Evolutionary conservation across 1,284 basidiomycete genomes (phyloP).

Genomic region (Apiotrichum gracile): DNA sequence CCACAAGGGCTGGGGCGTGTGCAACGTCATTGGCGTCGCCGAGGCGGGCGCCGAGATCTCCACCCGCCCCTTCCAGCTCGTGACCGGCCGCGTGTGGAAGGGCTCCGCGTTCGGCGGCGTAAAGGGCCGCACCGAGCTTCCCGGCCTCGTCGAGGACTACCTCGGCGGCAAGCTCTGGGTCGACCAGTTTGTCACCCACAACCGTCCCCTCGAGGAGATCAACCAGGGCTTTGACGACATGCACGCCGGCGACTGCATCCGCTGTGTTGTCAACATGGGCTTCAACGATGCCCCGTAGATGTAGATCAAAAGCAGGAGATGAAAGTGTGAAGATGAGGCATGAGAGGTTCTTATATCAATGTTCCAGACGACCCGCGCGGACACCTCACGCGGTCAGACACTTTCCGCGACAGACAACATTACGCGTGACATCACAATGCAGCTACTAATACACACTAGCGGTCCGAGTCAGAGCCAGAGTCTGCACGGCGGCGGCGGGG

Average conservation of each 20-base stretch:
- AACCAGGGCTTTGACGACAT: slow-evolving; percentile 89
- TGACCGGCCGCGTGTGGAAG: slow-evolving; percentile 90
- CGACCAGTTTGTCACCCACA: slow-evolving; percentile 85
- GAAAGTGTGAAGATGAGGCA: too few relatives aligned
- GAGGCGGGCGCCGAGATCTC: slow-evolving; percentile 97
- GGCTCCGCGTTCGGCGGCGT: slow-evolving; percentile 96
- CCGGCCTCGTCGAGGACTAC: slow-evolving; percentile 69
- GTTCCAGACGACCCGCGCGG: background rate
- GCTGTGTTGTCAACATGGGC: slow-evolving; percentile 63
- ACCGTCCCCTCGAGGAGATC: slow-evolving; percentile 68
- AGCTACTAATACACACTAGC: background rate
- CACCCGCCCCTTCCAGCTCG: slow-evolving; percentile 77
- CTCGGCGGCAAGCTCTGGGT: slow-evolving; percentile 52
- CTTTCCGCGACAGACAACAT: background rate
- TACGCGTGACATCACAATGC: background rate
- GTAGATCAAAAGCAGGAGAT: background rate
- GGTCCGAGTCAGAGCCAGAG: background rate
- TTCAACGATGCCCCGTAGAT: slow-evolving; percentile 19
- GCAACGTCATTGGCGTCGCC: slow-evolving; percentile 88
- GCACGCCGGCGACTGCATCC: slow-evolving; percentile 89
- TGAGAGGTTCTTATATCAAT: background rate
- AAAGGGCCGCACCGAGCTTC: slow-evolving; percentile 91
- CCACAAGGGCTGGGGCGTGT: slow-evolving; percentile 99
- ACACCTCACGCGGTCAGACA: background rate
- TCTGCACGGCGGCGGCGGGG: background rate